Percentiles rank a stretch among this genome's conserved stretches.
Evolutionary conservation across 805 yeast genomes (phyloP).

Genomic region (Sporopachydermia quercuum): DNA sequence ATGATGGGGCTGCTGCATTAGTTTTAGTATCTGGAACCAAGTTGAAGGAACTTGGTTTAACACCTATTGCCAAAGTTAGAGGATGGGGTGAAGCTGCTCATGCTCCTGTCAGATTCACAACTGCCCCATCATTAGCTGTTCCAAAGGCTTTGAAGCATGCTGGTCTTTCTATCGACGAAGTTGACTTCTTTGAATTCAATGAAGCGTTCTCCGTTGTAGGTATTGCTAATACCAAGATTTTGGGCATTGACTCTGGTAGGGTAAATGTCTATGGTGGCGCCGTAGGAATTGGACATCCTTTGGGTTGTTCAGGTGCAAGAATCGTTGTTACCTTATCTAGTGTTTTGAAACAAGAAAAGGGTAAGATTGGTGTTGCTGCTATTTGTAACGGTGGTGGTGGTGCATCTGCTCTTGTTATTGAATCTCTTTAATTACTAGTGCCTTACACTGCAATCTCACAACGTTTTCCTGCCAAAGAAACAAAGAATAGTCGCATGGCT

Average conservation of each 20-base stretch:
- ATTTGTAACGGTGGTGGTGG: slow-evolving; percentile 99
- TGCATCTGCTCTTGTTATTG: slow-evolving; percentile 84
- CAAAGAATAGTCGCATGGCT: too few relatives aligned
- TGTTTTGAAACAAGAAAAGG: slow-evolving; percentile 71
- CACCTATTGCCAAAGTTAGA: slow-evolving; percentile 74
- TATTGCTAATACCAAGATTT: slow-evolving; percentile 66
- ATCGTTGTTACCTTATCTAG: slow-evolving; percentile 74
- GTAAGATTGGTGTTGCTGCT: slow-evolving; percentile 87
- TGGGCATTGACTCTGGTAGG: slow-evolving; percentile 41
- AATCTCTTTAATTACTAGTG: slow-evolving; percentile 39
- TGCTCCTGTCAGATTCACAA: slow-evolving; percentile 87
- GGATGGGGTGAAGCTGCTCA: slow-evolving; percentile 99
- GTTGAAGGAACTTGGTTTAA: slow-evolving; percentile 72
- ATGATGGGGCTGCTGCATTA: slow-evolving; percentile 97
- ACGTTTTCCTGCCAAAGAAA: too few relatives aligned
- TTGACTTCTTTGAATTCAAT: slow-evolving; percentile 89
- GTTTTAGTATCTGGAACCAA: slow-evolving; percentile 74
- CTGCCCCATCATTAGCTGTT: slow-evolving; percentile 88
- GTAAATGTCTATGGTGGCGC: slow-evolving; percentile 83
- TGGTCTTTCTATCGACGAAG: slow-evolving; percentile 41
- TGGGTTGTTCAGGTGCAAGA: slow-evolving; percentile 86
- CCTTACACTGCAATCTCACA: too few relatives aligned
- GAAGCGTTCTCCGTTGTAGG: slow-evolving; percentile 98
- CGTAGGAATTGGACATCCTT: slow-evolving; percentile 79
- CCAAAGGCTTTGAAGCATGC: slow-evolving; percentile 94